These are phyloP conservation scores for Eimeria falciformis DNA, from an alignment of 169 alveolate genomes.

Conservation along the genomic window DNA sequence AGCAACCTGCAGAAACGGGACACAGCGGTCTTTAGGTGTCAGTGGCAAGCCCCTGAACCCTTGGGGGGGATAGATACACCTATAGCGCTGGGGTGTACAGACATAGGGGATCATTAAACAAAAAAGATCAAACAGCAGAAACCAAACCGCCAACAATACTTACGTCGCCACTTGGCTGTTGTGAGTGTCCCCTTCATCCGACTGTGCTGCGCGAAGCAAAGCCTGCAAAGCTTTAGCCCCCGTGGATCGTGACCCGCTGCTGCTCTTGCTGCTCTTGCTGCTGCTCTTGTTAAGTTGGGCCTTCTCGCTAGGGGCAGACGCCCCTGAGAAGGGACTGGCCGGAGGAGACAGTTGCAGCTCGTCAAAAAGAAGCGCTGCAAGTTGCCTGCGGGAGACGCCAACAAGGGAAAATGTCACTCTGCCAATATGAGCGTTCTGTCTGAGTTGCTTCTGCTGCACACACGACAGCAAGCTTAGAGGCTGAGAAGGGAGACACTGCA, in stretches of 20 bases:
- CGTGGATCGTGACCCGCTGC: slow-evolving; percentile 20
- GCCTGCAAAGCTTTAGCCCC: slow-evolving; percentile 53
- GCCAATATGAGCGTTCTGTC: background rate
- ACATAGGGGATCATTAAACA: background rate
- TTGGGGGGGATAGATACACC: background rate
- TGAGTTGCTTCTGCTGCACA: too few species aligned
- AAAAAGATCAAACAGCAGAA: too few species aligned
- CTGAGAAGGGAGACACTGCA: too few species aligned
- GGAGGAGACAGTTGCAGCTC: slow-evolving; percentile 42
- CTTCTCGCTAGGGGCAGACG: background rate
- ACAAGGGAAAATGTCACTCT: background rate
- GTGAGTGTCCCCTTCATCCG: background rate
- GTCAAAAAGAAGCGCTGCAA: slow-evolving; percentile 33
- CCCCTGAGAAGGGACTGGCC: background rate
- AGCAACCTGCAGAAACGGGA: background rate
- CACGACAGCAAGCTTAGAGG: too few species aligned
- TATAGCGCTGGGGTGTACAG: background rate
- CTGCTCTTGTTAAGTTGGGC: slow-evolving; percentile 1
- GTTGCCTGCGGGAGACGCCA: slow-evolving; percentile 30
- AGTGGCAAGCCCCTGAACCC: background rate
- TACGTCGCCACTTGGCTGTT: slow-evolving; percentile 18
- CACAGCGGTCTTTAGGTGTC: background rate
- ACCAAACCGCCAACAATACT: background rate
- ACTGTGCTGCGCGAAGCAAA: slow-evolving; percentile 36
- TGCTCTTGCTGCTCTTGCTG: slow-evolving; percentile 15